A percentile compares a stretch with the other conserved stretches of the same genome.
phyloP scores from a whole-genome alignment of 2,329 filamentous ascomycete genomes.

The Xylaria sp. region DNA sequence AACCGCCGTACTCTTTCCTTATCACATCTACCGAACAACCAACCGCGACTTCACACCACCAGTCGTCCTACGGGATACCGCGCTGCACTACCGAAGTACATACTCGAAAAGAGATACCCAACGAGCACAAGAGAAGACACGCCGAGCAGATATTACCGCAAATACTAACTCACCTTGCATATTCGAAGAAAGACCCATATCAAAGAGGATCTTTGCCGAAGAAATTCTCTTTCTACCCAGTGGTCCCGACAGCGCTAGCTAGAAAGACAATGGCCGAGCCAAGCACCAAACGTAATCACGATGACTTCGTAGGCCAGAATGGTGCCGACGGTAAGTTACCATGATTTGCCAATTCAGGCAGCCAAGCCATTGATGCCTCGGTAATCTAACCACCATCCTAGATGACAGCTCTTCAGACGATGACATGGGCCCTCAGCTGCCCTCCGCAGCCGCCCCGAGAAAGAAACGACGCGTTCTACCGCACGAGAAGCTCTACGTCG shows the following conservation, averaged over 20 bases:
- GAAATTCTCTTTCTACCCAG: neutral
- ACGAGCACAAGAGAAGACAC: neutral
- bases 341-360: too few species aligned
- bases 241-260: neutral
- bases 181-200: neutral
- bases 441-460: constrained; percentile 70
- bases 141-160: neutral
- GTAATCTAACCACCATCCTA: constrained; percentile 25
- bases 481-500: constrained; percentile 92
- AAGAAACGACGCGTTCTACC: constrained; percentile 88
- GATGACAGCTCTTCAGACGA: constrained; percentile 65
- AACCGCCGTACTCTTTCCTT: too few species aligned
- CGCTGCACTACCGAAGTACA: too few species aligned
- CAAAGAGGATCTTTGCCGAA: neutral
- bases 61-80: too few species aligned
- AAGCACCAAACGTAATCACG: constrained; percentile 31
- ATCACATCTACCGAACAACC: too few species aligned
- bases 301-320: constrained; percentile 28
- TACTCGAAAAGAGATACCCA: neutral
- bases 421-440: constrained; percentile 89
- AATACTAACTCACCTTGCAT: neutral
- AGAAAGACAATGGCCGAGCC: constrained; percentile 24
- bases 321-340: constrained; percentile 13
- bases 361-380: neutral
- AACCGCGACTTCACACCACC: too few species aligned